A percentile compares a stretch with the other conserved stretches of the same genome.
Evolutionary conservation across 2,329 filamentous ascomycete species (phyloP).

Genomic region (Triangularia verruculosa): DNA sequence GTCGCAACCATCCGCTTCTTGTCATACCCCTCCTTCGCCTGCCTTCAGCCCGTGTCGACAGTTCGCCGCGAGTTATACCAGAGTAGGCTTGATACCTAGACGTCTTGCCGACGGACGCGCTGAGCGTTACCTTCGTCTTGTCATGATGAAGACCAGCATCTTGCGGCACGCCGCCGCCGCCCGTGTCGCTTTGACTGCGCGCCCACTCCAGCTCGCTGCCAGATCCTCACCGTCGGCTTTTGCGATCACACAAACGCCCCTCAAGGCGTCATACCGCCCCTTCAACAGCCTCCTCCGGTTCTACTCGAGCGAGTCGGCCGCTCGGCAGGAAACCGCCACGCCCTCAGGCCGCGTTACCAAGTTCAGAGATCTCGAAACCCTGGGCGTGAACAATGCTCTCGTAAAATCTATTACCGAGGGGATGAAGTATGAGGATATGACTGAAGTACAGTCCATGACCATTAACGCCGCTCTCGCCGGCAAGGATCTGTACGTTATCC

Average conservation of each 20-base stretch:
- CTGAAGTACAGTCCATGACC: constrained; percentile 82
- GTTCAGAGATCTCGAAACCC: constrained; percentile 44
- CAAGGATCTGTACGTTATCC: constrained; percentile 68
- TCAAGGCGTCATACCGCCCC: constrained; percentile 14
- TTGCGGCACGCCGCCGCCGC: constrained; percentile 28
- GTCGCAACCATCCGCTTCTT: background rate
- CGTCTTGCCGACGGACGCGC: background rate
- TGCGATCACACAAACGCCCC: constrained; percentile 30
- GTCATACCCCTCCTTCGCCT: constrained; percentile 1
- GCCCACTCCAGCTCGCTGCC: constrained; percentile 23
- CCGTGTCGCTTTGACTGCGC: constrained; percentile 25
- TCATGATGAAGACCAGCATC: constrained; percentile 30
- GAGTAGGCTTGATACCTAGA: constrained; percentile 2
- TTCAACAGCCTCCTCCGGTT: constrained; percentile 28
- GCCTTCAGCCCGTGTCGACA: background rate
- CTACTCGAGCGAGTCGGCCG: constrained; percentile 42
- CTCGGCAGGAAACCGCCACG: constrained; percentile 18
- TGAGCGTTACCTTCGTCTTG: constrained; percentile 4
- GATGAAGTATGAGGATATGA: constrained; percentile 83
- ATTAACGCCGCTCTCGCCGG: constrained; percentile 78
- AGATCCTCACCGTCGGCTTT: constrained; percentile 21
- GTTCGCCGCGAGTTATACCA: constrained; percentile 3
- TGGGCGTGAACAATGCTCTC: constrained; percentile 61
- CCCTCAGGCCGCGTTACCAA: constrained; percentile 31
- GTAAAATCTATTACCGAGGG: constrained; percentile 65